Evolutionary conservation across 2,329 filamentous ascomycete species (phyloP), one percentile per base, ranked within the genome.

Genomic region (Aspergillus clavatus): DNA sequence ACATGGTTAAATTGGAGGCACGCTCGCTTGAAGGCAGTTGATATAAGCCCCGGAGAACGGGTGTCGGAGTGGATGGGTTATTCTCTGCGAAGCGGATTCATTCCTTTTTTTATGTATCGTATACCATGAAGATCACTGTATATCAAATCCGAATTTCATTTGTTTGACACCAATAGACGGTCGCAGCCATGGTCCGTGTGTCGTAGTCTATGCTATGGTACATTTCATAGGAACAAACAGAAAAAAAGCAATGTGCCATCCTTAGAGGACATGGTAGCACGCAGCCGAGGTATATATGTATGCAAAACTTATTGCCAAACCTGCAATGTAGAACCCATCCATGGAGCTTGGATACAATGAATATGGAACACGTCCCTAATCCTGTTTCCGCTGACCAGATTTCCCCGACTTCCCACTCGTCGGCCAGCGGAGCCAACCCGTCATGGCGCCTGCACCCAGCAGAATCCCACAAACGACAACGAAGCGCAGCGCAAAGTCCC

Each of bases 381-480:
- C 24, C 12, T 46, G 38, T 26, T 31, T 49, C 29, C 18, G 23
- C 41, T 47, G 52, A 42, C 38, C 45, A 19, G 33, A 29, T 16
- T 33, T 41, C 33, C 26, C 40, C 14, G 29, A 16, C 18, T 33
- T 33, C n/a, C n/a, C 14, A 8, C n/a, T 33, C 7, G 31, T 42
- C 38, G 47, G 41, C 47, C 42, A 51, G 40, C 29, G 45, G 19
- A 63, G 44, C 18, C 65, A 50, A 7, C 58, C 63, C 18, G 60
- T 56, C 43, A 66, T 48, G 8, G 50, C 52, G 8, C 59, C 59
- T 5, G 65, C 62, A 12, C 60, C 47, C 4, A 64, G 46, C 26
- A 73, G 48, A 38, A 71, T 65, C n/a, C 64, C 65, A 38, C 58
- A 60, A n/a, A 72, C 67, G 11, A 66, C 37, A 16, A 69, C 45